Percentiles rank a stretch among this genome's conserved stretches.
These are phyloP conservation scores for Rubus idaeus DNA, from an alignment of 306 rosid genomes.

Conservation along the genomic window DNA sequence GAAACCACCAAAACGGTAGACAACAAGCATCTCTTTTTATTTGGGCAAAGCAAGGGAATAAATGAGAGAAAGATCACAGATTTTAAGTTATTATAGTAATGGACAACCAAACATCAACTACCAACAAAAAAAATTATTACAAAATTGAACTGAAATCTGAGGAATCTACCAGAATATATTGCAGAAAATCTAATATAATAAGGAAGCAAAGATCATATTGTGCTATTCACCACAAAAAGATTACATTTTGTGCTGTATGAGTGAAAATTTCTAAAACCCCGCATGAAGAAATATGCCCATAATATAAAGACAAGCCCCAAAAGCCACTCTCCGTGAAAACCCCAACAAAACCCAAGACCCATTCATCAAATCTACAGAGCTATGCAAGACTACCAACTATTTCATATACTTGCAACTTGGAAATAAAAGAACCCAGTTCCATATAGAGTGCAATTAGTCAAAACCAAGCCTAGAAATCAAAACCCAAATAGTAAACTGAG, in stretches of 20 bases:
- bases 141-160: conserved; percentile 53
- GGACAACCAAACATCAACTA: conserved; percentile 62
- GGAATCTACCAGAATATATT: conserved; percentile 74
- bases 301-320: conserved; percentile 58
- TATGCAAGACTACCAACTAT: conserved; percentile 25
- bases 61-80: conserved; percentile 61
- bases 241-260: conserved; percentile 32
- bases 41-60: conserved; percentile 52
- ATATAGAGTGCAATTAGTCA: conserved; percentile 24
- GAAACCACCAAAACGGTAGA: conserved; percentile 90
- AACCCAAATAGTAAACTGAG: conserved; percentile 13
- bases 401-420: conserved; percentile 18
- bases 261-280: conserved; percentile 41
- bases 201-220: conserved; percentile 45
- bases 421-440: conserved; percentile 24
- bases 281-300: conserved; percentile 44
- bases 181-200: conserved; percentile 59
- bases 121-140: conserved; percentile 55
- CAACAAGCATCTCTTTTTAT: conserved; percentile 79
- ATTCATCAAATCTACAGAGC: conserved; percentile 28
- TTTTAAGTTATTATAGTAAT: conserved; percentile 31
- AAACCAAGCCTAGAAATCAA: conserved; percentile 22
- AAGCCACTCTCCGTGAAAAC: conserved; percentile 80
- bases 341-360: conserved; percentile 69
- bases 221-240: not conserved